phyloP scores from a whole-genome alignment of 2,329 filamentous ascomycete genomes.

The Calonectria multiphialidica region DNA sequence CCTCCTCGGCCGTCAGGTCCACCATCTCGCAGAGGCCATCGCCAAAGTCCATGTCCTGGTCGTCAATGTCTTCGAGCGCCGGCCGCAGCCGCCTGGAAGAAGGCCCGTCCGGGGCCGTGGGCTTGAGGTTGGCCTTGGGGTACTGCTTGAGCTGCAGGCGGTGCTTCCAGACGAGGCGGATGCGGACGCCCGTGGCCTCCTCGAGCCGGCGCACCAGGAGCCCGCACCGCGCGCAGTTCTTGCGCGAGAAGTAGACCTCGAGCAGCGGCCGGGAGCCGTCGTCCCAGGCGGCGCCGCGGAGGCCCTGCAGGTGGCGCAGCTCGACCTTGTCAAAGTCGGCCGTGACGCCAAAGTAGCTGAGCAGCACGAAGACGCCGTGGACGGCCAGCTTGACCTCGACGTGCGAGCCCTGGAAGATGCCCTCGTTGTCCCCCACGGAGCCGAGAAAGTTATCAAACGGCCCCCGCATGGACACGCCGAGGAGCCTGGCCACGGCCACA shows the following conservation, averaged over 20 bases:
- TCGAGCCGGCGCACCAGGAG: conserved; percentile 42
- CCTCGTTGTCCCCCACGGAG: conserved; percentile 20
- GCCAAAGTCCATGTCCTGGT: conserved; percentile 40
- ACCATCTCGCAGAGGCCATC: conserved; percentile 26
- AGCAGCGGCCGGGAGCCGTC: conserved; percentile 44
- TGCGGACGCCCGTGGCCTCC: conserved; percentile 41
- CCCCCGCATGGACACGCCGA: conserved; percentile 46
- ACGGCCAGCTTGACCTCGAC: conserved; percentile 56
- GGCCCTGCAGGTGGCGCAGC: conserved; percentile 31
- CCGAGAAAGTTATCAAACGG: conserved; percentile 43
- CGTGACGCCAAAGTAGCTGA: conserved; percentile 42
- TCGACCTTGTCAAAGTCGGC: conserved; percentile 37
- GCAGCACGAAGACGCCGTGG: conserved; percentile 45
- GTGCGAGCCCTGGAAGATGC: conserved; percentile 50
- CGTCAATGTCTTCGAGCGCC: conserved; percentile 14
- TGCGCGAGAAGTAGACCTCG: conserved; percentile 52
- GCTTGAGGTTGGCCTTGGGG: neutral
- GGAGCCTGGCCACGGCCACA: conserved; percentile 42
- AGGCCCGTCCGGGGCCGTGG: neutral
- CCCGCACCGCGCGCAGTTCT: conserved; percentile 46
- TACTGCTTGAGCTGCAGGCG: conserved; percentile 46
- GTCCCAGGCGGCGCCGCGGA: conserved; percentile 40
- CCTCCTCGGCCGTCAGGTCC: conserved; percentile 28
- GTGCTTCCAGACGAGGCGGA: conserved; percentile 44
- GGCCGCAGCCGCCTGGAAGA: neutral